Base-by-base conservation (phyloP, 495 filamentous ascomycete genomes). In the Aspergillus wentii region DNA sequence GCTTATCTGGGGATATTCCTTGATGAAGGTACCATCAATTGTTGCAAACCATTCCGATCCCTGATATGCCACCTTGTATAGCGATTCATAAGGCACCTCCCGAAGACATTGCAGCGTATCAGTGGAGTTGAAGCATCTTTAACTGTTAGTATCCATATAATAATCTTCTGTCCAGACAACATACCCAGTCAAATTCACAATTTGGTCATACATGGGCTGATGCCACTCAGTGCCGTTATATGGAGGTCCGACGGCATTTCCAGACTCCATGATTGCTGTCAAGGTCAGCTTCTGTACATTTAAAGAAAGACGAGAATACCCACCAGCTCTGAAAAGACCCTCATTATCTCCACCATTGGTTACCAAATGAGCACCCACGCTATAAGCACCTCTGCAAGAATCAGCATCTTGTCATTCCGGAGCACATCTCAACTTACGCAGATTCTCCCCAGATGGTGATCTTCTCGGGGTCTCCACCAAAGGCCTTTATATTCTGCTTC, bases 391-490 rank as follows among this genome's bases (percentile, higher is more conserved):
- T 16, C 61, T 64, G 10, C 17, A 33, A 14, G 16, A 8, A 6
- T 4, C 8, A 14, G 1, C 16, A 15, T 42, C n/a, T 14, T 43
- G 31, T 36, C n/a, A 28, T 27, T 19, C 11, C 33, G 14, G 3
- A 10, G 9, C 14, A 3, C 13, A 13, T 30, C 10, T 34, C 21
- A 20, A 51, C 59, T 45, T 32, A 64, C 61, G 83, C 82, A 16
- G 78, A 84, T 48, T 86, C 80, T 32, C 82, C 83, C 75, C 80
- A 85, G 33, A 85, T 80, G 21, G 80, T 84, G 17, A 86, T 79
- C 31, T 74, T 57, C 38, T 75, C 76, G 0, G 71, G 64, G 43
- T 77, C 68, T 10, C 74, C 74, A 5, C 74, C 74, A 41, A 78
- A 78, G 1, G 50, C 58, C 13, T 57, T 49, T 30, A 78, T 75